Percentiles rank a stretch among this genome's conserved stretches.
phyloP scores from a whole-genome alignment of 2,329 filamentous ascomycete genomes.

The Nemania sp. region DNA sequence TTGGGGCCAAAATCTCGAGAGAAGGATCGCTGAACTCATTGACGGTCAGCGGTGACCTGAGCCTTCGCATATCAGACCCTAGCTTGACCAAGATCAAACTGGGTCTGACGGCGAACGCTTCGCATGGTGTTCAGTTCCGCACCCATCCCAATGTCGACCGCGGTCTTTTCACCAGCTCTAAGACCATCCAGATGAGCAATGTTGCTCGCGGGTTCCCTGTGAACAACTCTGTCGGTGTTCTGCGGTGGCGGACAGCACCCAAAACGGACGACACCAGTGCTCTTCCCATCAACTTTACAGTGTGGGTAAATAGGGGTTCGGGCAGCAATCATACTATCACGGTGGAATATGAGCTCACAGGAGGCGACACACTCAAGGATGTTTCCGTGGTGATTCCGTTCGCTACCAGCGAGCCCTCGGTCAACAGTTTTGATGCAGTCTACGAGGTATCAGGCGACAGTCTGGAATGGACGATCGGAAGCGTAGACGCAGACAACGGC shows the following conservation, averaged over 20 bases:
- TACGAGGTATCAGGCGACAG: conserved; percentile 94
- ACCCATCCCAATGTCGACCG: conserved; percentile 97
- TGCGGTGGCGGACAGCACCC: conserved; percentile 87
- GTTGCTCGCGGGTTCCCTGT: conserved; percentile 85
- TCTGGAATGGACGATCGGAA: conserved; percentile 91
- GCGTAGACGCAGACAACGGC: conserved; percentile 78
- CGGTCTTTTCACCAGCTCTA: conserved; percentile 78
- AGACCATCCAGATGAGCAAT: conserved; percentile 88
- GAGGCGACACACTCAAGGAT: conserved; percentile 76
- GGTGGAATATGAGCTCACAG: conserved; percentile 91
- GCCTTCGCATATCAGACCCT: conserved; percentile 85
- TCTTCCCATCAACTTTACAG: conserved; percentile 92
- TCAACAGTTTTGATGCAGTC: conserved; percentile 90
- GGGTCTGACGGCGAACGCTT: conserved; percentile 73
- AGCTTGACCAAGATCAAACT: conserved; percentile 91
- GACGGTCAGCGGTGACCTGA: conserved; percentile 88
- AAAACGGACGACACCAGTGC: conserved; percentile 78
- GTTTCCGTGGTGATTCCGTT: conserved; percentile 90
- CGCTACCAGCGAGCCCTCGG: conserved; percentile 77
- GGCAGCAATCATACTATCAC: conserved; percentile 85
- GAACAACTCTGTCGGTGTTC: conserved; percentile 89
- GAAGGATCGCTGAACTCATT: conserved; percentile 87
- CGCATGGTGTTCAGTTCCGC: conserved; percentile 85
- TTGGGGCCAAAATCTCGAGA: conserved; percentile 83
- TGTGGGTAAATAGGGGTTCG: conserved; percentile 91